Conservation (phyloP, 2,329 filamentous ascomycete genomes). For the Curvularia sp. region DNA sequence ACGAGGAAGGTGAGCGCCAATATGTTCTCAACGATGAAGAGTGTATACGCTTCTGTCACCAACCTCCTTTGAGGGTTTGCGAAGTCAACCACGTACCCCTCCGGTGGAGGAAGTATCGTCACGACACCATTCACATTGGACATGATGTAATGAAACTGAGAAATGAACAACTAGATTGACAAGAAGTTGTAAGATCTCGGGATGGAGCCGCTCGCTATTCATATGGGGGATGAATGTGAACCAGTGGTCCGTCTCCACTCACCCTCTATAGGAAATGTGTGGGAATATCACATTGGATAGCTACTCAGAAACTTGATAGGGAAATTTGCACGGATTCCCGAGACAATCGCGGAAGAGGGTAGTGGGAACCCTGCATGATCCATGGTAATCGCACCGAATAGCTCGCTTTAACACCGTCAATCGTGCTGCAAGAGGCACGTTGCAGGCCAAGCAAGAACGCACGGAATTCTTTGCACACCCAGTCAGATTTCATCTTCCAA, state of each 20-base stretch:
- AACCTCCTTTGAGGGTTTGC: slow-evolving; percentile 31
- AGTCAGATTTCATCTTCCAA: not conserved
- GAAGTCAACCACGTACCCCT: slow-evolving; percentile 40
- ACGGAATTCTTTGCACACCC: not conserved
- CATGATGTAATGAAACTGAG: slow-evolving; percentile 13
- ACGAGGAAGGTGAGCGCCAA: slow-evolving; percentile 30
- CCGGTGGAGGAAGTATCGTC: slow-evolving; percentile 30
- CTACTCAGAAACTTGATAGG: slow-evolving; percentile 6
- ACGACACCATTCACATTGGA: slow-evolving; percentile 21
- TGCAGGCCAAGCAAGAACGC: not conserved
- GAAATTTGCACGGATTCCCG: slow-evolving; percentile 8
- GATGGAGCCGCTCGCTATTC: not conserved
- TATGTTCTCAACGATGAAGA: slow-evolving; percentile 30
- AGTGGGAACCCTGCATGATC: slow-evolving; percentile 1
- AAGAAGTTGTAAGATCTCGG: not conserved
- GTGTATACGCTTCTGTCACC: slow-evolving; percentile 26
- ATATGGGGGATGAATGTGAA: slow-evolving; percentile 3
- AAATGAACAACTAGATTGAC: not conserved
- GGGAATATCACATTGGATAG: not conserved
- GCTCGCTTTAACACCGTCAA: not conserved
- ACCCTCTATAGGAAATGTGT: not conserved
- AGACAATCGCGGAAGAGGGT: slow-evolving; percentile 5
- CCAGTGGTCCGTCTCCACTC: not conserved
- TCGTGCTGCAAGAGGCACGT: not conserved
- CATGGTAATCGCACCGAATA: slow-evolving; percentile 8